These are phyloP conservation scores for Phytophthora sp. DNA, from an alignment of 352 stramenopile species.

Conservation along the genomic window DNA sequence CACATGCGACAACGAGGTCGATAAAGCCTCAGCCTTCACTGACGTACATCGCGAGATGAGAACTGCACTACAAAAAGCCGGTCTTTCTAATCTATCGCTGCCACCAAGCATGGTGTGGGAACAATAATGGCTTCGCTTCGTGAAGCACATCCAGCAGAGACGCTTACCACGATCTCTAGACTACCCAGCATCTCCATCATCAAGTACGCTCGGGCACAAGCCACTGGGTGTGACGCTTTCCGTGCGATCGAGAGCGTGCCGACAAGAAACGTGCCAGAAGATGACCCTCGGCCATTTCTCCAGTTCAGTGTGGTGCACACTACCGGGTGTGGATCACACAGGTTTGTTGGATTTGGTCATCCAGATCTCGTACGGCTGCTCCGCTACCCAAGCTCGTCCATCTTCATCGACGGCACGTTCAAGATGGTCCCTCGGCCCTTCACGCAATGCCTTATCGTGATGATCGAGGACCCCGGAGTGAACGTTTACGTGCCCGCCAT, in stretches of 20 bases:
- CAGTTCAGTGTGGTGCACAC: conserved; percentile 18
- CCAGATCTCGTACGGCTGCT: conserved; percentile 7
- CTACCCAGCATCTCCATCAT: not conserved
- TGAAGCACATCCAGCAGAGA: not conserved
- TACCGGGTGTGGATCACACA: conserved; percentile 1
- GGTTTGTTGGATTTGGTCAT: conserved; percentile 18
- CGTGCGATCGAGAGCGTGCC: conserved; percentile 11
- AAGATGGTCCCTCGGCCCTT: conserved; percentile 6
- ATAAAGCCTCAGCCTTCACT: not conserved
- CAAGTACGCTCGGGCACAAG: conserved; percentile 1
- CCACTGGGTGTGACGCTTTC: conserved; percentile 8
- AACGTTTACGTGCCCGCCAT: too few relatives aligned
- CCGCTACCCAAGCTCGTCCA: not conserved
- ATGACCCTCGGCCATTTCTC: conserved; percentile 9
- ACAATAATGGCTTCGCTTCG: conserved; percentile 1
- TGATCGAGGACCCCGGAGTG: not conserved
- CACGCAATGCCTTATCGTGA: conserved; percentile 8
- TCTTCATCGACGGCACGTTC: conserved; percentile 13
- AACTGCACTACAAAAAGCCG: conserved; percentile 3
- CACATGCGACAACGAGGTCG: not conserved
- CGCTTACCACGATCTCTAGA: not conserved
- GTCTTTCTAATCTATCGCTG: conserved; percentile 1
- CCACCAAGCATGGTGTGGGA: conserved; percentile 10
- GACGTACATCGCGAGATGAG: conserved; percentile 8
- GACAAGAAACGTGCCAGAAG: not conserved